Evolutionary conservation across 2,329 filamentous ascomycete genomes (phyloP).

Genomic region (Penicillium sp.): DNA sequence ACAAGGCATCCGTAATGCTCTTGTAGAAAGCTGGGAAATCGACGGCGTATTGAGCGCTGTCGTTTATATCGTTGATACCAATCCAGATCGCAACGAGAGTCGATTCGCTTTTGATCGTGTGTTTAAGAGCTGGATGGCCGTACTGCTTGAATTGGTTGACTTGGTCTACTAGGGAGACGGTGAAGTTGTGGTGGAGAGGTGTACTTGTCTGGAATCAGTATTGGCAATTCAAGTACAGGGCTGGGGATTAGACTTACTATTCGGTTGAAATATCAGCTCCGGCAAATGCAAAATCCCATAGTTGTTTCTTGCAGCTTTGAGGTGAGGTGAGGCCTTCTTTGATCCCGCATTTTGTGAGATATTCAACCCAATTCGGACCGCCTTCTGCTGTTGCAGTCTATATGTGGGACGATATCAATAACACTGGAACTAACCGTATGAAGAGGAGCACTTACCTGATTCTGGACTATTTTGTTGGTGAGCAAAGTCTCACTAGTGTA

Average conservation of each 20-base stretch:
- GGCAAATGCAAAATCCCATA: conserved; percentile 61
- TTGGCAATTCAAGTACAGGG: neutral
- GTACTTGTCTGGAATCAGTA: conserved; percentile 33
- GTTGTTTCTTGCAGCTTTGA: conserved; percentile 46
- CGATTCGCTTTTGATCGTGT: conserved; percentile 32
- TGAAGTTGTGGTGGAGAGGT: conserved; percentile 54
- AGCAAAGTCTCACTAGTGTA: conserved; percentile 50
- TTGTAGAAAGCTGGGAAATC: conserved; percentile 51
- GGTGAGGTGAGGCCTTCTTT: conserved; percentile 47
- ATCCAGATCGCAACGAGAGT: conserved; percentile 57
- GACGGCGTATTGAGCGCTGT: conserved; percentile 48
- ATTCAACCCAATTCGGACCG: conserved; percentile 58
- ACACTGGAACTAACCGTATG: neutral
- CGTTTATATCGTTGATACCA: conserved; percentile 59
- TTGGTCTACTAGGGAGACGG: conserved; percentile 53
- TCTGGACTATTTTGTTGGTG: conserved; percentile 54
- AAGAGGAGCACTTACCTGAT: conserved; percentile 29
- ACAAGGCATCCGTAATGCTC: conserved; percentile 43
- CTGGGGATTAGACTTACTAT: conserved; percentile 30
- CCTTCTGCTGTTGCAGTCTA: conserved; percentile 54
- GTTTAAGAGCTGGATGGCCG: conserved; percentile 43
- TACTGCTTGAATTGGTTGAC: conserved; percentile 51
- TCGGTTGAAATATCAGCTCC: conserved; percentile 52
- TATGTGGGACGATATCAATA: neutral
- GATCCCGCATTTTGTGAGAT: conserved; percentile 54